phyloP scores from a whole-genome alignment of 108 stramenopile species.

The Stephanodiscus minutulus region DNA sequence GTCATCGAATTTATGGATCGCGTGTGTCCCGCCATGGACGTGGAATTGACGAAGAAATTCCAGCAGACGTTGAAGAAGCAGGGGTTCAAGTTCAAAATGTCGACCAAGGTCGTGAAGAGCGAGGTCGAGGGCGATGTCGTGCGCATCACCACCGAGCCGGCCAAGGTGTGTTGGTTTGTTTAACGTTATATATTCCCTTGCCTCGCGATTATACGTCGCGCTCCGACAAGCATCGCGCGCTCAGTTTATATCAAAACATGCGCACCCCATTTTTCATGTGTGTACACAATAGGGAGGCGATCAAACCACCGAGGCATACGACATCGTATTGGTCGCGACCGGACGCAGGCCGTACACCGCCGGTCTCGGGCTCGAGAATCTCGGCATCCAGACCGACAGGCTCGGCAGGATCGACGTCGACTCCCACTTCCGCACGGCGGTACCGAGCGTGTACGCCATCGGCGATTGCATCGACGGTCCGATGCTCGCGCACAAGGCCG shows the following conservation, averaged over 20 bases:
- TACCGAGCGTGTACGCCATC: conserved; percentile 95
- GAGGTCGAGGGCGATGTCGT: conserved; percentile 88
- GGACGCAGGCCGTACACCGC: conserved; percentile 99
- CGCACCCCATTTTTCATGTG: too few species aligned
- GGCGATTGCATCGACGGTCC: conserved; percentile 99
- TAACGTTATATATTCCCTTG: not conserved
- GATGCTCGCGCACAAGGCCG: conserved; percentile 99
- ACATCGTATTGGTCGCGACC: conserved; percentile 97
- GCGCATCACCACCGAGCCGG: conserved; percentile 89
- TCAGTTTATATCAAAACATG: too few species aligned
- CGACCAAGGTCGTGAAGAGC: conserved; percentile 93
- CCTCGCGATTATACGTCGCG: not conserved
- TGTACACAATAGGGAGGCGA: conserved; percentile 87
- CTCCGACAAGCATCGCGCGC: too few species aligned
- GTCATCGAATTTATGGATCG: conserved; percentile 99
- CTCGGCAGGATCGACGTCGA: conserved; percentile 97
- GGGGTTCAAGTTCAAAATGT: conserved; percentile 96
- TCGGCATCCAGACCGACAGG: conserved; percentile 95
- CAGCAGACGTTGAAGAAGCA: conserved; percentile 97
- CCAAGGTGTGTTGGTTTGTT: conserved; percentile 44
- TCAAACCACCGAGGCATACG: conserved; percentile 72
- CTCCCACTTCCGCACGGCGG: conserved; percentile 93
- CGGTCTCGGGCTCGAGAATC: conserved; percentile 92
- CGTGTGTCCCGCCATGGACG: conserved; percentile 94
- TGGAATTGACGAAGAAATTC: conserved; percentile 95